These are phyloP conservation scores for Lactarius vividus DNA, from an alignment of 768 basidiomycete species.

Conservation along the genomic window DNA sequence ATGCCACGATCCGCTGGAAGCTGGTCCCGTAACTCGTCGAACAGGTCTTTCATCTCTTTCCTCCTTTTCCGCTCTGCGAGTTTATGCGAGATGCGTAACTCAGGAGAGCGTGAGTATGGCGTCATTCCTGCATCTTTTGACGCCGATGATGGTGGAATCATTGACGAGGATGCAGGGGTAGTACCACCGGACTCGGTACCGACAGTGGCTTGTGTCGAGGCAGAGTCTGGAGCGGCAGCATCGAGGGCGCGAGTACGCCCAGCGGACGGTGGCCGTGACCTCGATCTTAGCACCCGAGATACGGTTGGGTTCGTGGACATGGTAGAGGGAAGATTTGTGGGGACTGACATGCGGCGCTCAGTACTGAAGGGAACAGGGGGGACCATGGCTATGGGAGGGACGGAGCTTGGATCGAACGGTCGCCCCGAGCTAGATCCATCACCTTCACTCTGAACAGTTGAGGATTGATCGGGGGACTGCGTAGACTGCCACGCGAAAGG, in stretches of 20 bases:
- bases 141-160: conserved; percentile 41
- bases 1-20: conserved; percentile 89
- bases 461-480: conserved; percentile 37
- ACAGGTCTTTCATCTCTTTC: conserved; percentile 99
- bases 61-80: conserved; percentile 94
- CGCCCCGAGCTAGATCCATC: conserved; percentile 36
- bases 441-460: conserved; percentile 33
- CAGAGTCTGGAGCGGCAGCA: conserved; percentile 36
- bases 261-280: conserved; percentile 36
- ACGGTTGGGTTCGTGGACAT: conserved; percentile 45
- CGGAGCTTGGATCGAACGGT: conserved; percentile 46
- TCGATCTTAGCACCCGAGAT: conserved; percentile 55
- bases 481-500: conserved; percentile 71
- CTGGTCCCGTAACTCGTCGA: conserved; percentile 92
- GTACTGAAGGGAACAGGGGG: conserved; percentile 56
- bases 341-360: conserved; percentile 78
- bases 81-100: conserved; percentile 93
- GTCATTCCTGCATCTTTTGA: conserved; percentile 44
- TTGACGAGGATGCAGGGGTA: conserved; percentile 25
- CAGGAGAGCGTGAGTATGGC: conserved; percentile 94
- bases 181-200: conserved; percentile 25
- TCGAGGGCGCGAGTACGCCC: conserved; percentile 41
- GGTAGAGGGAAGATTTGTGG: conserved; percentile 43
- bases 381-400: conserved; percentile 42
- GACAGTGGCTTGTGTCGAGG: conserved; percentile 26